A percentile compares a stretch with the other conserved stretches of the same genome.
These are phyloP conservation scores for Xylogone sp. DNA, from an alignment of 2,329 filamentous ascomycete genomes.

Conservation along the genomic window DNA sequence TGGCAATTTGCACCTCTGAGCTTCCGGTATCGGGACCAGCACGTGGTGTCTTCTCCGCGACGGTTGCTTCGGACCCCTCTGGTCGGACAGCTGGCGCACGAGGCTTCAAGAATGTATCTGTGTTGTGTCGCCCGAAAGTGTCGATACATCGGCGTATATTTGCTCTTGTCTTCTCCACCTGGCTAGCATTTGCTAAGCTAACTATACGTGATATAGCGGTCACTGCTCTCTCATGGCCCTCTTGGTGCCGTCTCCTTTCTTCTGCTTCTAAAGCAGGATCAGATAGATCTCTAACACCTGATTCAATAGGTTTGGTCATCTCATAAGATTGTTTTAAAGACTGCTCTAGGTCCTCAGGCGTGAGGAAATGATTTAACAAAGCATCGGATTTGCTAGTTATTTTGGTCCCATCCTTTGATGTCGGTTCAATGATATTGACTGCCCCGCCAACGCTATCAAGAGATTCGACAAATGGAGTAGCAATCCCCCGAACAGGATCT, in stretches of 20 bases:
- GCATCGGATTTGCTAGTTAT: constrained; percentile 42
- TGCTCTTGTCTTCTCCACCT: constrained; percentile 72
- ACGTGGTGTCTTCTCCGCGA: constrained; percentile 51
- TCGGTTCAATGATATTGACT: constrained; percentile 9
- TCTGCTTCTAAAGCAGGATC: constrained; percentile 39
- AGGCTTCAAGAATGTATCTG: constrained; percentile 64
- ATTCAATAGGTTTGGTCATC: constrained; percentile 56
- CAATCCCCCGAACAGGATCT: constrained; percentile 73
- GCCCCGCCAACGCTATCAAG: constrained; percentile 57
- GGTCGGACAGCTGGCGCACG: constrained; percentile 13
- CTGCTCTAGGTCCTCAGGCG: constrained; percentile 59
- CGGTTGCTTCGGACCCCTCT: constrained; percentile 9
- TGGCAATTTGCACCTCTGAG: constrained; percentile 95
- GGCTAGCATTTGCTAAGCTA: constrained; percentile 70
- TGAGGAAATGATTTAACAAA: constrained; percentile 74
- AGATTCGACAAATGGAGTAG: constrained; percentile 80
- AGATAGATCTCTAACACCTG: constrained; percentile 29
- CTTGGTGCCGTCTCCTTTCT: constrained; percentile 39
- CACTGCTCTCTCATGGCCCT: constrained; percentile 62
- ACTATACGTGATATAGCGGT: constrained; percentile 79
- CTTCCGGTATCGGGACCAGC: constrained; percentile 92
- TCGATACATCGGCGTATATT: constrained; percentile 84
- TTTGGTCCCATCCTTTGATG: constrained; percentile 35
- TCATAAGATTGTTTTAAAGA: constrained; percentile 65
- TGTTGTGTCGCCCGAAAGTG: constrained; percentile 86